Percentiles rank a stretch among this genome's conserved stretches.
phyloP scores from a whole-genome alignment of 441 rosid genomes.

The Erodium moschatum region DNA sequence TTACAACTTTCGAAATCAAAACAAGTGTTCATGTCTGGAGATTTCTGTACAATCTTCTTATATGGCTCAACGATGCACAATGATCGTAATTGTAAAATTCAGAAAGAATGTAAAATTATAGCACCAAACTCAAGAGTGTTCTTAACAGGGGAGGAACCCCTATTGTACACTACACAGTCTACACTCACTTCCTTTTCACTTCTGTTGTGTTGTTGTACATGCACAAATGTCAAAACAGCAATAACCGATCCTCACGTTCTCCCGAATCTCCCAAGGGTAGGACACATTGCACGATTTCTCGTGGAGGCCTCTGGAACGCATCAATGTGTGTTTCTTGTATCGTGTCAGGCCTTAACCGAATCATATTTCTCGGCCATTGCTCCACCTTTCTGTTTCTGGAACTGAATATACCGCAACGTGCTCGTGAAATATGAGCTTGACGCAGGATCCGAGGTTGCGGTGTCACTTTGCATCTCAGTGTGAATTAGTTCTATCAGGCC shows the following conservation, averaged over 20 bases:
- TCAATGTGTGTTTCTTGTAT: neutral
- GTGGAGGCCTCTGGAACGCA: neutral
- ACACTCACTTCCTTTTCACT: neutral
- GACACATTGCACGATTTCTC: neutral
- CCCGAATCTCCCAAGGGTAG: neutral
- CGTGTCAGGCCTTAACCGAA: conserved; percentile 49
- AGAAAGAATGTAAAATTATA: neutral
- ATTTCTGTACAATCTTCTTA: no score
- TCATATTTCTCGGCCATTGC: conserved; percentile 67
- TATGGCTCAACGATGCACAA: no score
- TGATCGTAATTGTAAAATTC: no score
- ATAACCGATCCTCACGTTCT: neutral
- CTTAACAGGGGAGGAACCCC: neutral
- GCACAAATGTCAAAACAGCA: neutral
- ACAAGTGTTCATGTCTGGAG: no score
- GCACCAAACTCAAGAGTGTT: neutral
- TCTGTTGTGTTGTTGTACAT: neutral
- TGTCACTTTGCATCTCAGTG: conserved; percentile 68
- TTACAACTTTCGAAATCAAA: no score
- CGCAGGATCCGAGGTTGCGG: conserved; percentile 46
- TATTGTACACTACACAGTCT: no score
- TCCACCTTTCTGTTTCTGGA: conserved; percentile 94
- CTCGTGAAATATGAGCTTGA: conserved; percentile 73
- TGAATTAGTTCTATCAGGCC: conserved; percentile 64
- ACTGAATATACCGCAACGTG: conserved; percentile 69